Percentiles rank a stretch among this genome's conserved stretches.
These are phyloP conservation scores for Venustampulla echinocandica DNA, from an alignment of 495 filamentous ascomycete genomes.

Conservation along the genomic window DNA sequence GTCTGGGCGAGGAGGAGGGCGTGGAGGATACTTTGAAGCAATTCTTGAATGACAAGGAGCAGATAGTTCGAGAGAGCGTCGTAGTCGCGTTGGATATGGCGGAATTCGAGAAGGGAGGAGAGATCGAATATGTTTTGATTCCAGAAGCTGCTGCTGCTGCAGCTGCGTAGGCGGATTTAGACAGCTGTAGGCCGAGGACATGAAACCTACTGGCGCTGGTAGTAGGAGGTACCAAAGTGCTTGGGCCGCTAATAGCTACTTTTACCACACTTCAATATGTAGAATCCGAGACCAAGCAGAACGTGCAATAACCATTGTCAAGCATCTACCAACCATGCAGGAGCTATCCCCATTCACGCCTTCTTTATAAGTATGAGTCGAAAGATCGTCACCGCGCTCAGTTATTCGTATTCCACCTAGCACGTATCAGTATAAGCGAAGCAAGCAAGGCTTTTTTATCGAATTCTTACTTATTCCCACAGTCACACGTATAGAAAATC, in stretches of 20 bases:
- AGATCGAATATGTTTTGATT: constrained; percentile 84
- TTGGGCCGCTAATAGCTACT: constrained; percentile 20
- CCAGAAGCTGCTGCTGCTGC: constrained; percentile 40
- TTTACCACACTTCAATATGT: constrained; percentile 23
- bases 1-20: constrained; percentile 85
- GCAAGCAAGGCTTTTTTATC: no score
- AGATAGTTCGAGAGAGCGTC: constrained; percentile 89
- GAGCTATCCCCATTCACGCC: no score
- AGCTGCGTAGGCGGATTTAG: not conserved
- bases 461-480: constrained; percentile 64
- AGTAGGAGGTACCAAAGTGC: constrained; percentile 25
- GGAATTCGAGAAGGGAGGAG: constrained; percentile 83
- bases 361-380: no score
- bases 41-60: constrained; percentile 83
- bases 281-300: not conserved
- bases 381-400: no score
- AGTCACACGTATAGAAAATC: constrained; percentile 79
- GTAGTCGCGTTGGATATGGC: constrained; percentile 97
- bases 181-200: no score
- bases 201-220: not conserved
- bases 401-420: constrained; percentile 56
- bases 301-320: no score
- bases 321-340: no score
- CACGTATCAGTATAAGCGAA: no score
- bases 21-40: constrained; percentile 76